phyloP scores from a whole-genome alignment of 345 rosid species.

The Heritiera fomes region DNA sequence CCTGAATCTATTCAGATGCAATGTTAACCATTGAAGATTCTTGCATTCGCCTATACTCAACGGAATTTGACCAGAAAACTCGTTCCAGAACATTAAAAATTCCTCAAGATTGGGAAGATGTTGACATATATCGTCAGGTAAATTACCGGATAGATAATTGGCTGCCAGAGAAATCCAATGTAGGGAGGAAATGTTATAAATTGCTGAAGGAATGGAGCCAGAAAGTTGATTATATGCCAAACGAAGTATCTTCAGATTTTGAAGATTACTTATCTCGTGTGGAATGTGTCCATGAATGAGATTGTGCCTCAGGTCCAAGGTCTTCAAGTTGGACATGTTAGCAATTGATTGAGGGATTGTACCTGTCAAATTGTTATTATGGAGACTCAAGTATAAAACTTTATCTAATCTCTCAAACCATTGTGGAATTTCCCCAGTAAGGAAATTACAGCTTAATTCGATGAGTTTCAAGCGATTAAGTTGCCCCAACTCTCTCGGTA shows the following conservation, averaged over 20 bases:
- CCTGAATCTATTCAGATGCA: no score
- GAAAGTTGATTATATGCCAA: not conserved
- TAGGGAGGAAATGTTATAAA: not conserved
- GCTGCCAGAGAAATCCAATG: rapidly evolving
- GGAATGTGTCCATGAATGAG: not conserved
- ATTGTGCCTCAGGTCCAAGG: not conserved
- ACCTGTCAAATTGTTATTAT: slow-evolving; percentile 13
- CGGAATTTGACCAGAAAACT: not conserved
- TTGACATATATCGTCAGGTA: not conserved
- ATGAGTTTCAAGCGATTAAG: no score
- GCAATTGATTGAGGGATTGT: not conserved
- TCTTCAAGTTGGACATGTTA: slow-evolving; percentile 10
- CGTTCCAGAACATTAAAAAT: not conserved
- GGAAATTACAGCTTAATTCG: no score
- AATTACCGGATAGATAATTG: not conserved
- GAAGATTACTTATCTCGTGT: not conserved
- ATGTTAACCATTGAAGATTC: not conserved
- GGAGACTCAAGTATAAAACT: not conserved
- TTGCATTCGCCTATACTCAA: not conserved
- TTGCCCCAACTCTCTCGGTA: no score
- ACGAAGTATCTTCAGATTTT: not conserved
- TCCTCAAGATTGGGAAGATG: not conserved
- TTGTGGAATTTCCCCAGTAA: no score
- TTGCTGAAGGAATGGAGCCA: not conserved
- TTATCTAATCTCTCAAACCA: no score